Evolutionary conservation across 805 yeast genomes (phyloP).

Genomic region (Ogataea minuta): DNA sequence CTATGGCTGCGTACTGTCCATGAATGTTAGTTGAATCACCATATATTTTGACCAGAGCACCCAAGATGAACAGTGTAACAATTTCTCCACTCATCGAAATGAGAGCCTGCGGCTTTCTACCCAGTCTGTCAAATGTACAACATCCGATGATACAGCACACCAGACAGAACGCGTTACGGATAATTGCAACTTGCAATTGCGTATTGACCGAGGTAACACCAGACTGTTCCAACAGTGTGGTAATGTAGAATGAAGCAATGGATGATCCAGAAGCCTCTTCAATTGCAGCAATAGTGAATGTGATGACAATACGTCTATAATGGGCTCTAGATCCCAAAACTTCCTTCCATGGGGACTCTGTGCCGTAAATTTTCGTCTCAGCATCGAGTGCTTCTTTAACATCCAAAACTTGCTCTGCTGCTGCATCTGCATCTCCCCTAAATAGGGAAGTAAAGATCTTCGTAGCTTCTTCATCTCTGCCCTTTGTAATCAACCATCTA

Average conservation of each 20-base stretch:
- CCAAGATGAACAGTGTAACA: conserved; percentile 21
- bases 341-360: conserved; percentile 25
- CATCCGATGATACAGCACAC: conserved; percentile 20
- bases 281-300: conserved; percentile 26
- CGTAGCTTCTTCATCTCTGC: conserved; percentile 33
- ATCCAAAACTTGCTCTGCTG: conserved; percentile 28
- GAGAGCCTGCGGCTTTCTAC: conserved; percentile 20
- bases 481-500: conserved; percentile 36
- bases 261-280: conserved; percentile 45
- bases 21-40: conserved; percentile 28
- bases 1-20: conserved; percentile 25
- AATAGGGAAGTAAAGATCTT: conserved; percentile 33
- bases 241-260: conserved; percentile 46
- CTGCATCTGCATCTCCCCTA: conserved; percentile 34
- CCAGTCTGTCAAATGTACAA: conserved; percentile 18
- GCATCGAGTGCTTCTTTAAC: conserved; percentile 25
- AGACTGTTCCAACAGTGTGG: conserved; percentile 29
- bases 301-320: conserved; percentile 21
- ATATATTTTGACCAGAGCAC: conserved; percentile 18
- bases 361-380: conserved; percentile 22
- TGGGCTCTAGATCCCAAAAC: conserved; percentile 38
- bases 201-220: conserved; percentile 19
- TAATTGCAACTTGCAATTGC: conserved; percentile 26
- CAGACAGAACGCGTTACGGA: conserved; percentile 18
- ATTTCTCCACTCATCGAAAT: conserved; percentile 16